These are phyloP conservation scores for Aureobasidium sp. DNA, from an alignment of 2,329 filamentous ascomycete species.

Conservation along the genomic window DNA sequence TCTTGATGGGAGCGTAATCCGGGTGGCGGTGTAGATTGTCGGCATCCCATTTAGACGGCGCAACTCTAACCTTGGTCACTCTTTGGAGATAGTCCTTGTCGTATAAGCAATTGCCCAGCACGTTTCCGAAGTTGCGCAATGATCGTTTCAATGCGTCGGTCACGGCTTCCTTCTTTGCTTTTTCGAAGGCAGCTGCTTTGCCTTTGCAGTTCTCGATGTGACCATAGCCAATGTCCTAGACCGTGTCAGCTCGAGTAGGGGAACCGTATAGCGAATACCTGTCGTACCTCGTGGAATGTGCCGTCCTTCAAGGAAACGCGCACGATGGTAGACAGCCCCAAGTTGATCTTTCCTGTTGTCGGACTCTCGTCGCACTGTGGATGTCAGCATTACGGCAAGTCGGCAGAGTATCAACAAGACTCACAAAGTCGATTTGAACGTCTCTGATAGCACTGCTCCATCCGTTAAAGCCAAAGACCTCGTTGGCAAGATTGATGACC, in stretches of 20 bases:
- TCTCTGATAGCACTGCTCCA: constrained; percentile 97
- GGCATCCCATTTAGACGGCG: constrained; percentile 68
- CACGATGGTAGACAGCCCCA: constrained; percentile 85
- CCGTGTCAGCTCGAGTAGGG: constrained; percentile 2
- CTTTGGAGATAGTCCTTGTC: constrained; percentile 89
- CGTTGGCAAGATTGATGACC: constrained; percentile 88
- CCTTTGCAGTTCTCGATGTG: constrained; percentile 94
- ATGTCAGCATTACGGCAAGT: neutral
- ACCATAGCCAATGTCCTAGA: constrained; percentile 82
- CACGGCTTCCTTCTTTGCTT: constrained; percentile 96
- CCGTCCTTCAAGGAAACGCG: constrained; percentile 86
- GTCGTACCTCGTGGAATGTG: constrained; percentile 72
- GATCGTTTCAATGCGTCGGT: constrained; percentile 90
- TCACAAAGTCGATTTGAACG: constrained; percentile 83
- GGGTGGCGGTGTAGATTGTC: constrained; percentile 73
- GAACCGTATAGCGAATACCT: neutral
- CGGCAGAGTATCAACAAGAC: constrained; percentile 18
- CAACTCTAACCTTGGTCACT: constrained; percentile 81
- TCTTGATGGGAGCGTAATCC: constrained; percentile 58
- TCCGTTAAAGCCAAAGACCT: constrained; percentile 94
- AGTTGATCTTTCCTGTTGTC: constrained; percentile 66
- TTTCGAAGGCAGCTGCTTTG: constrained; percentile 94
- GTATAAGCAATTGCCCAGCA: constrained; percentile 97
- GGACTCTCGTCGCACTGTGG: constrained; percentile 67
- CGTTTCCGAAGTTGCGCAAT: constrained; percentile 86